Conservation (phyloP, 2,329 filamentous ascomycete species). For the Alternaria longipes region DNA sequence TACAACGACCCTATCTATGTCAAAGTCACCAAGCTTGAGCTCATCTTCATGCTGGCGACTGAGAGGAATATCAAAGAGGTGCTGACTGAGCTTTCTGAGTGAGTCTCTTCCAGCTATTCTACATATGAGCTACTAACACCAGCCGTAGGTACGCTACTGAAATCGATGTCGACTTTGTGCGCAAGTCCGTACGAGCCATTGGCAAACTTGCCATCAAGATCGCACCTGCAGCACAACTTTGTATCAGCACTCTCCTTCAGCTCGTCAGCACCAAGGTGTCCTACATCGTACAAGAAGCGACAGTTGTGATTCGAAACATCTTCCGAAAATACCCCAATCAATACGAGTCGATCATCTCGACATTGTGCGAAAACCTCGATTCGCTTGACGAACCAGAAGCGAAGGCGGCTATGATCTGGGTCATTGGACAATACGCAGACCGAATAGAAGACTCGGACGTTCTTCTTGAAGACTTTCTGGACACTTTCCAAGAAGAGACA, state of each 20-base stretch:
- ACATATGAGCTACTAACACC: neutral
- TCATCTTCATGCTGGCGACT: constrained; percentile 98
- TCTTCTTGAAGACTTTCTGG: constrained; percentile 92
- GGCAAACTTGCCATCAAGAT: constrained; percentile 99
- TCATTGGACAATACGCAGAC: constrained; percentile 97
- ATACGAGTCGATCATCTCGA: constrained; percentile 97
- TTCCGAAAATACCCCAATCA: constrained; percentile 99
- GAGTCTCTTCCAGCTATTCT: constrained; percentile 36
- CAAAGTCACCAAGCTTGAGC: constrained; percentile 97
- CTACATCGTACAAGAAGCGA: constrained; percentile 98
- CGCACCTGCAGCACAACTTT: constrained; percentile 87
- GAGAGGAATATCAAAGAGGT: constrained; percentile 97
- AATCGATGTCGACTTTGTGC: constrained; percentile 98
- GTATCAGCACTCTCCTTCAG: constrained; percentile 91
- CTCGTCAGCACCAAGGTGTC: constrained; percentile 97
- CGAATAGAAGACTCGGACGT: constrained; percentile 97
- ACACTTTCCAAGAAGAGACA: constrained; percentile 91
- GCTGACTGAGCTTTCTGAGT: constrained; percentile 90
- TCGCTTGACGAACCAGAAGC: constrained; percentile 97
- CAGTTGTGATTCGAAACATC: constrained; percentile 97
- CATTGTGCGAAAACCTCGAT: constrained; percentile 94
- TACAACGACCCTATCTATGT: constrained; percentile 99
- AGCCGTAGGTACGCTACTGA: constrained; percentile 80
- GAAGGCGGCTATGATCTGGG: constrained; percentile 99
- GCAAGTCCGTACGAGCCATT: constrained; percentile 96